A percentile compares a stretch with the other conserved stretches of the same genome.
These are phyloP conservation scores for Kondoa subrosea DNA, from an alignment of 768 basidiomycete species.

Conservation along the genomic window DNA sequence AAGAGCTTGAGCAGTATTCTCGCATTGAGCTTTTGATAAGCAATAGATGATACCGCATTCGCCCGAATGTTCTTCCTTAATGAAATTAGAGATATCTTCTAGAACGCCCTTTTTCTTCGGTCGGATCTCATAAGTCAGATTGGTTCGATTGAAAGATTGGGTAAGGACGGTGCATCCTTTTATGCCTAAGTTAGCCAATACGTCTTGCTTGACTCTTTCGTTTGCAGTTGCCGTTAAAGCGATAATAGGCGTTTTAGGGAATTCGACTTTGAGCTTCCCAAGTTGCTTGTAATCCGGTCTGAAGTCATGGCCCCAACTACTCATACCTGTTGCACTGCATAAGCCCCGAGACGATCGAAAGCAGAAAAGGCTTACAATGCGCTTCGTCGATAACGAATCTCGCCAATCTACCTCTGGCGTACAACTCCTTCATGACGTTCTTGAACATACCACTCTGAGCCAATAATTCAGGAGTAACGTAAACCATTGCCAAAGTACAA, in stretches of 20 bases:
- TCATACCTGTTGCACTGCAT: background rate
- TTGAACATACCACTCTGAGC: constrained; percentile 45
- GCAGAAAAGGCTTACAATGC: constrained; percentile 49
- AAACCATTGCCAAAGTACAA: constrained; percentile 49
- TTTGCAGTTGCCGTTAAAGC: constrained; percentile 93
- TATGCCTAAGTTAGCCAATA: constrained; percentile 53
- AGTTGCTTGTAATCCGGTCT: constrained; percentile 50
- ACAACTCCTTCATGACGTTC: constrained; percentile 44
- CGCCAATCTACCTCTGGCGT: constrained; percentile 47
- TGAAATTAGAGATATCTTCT: constrained; percentile 49
- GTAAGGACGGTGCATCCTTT: constrained; percentile 44
- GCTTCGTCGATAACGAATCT: constrained; percentile 93
- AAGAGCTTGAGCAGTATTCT: constrained; percentile 57
- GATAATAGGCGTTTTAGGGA: constrained; percentile 73
- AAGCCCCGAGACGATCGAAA: constrained; percentile 75
- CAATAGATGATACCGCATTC: constrained; percentile 67
- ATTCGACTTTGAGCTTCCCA: constrained; percentile 51
- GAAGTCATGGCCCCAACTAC: constrained; percentile 8
- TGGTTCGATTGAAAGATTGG: constrained; percentile 87
- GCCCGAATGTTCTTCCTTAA: constrained; percentile 43
- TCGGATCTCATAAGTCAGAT: constrained; percentile 58
- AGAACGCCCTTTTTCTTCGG: constrained; percentile 37
- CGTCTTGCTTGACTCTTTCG: constrained; percentile 55
- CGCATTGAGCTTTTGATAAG: constrained; percentile 52
- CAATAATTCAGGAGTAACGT: constrained; percentile 75